Conservation (phyloP, 306 rosid species). For the Rosa multiflora region DNA sequence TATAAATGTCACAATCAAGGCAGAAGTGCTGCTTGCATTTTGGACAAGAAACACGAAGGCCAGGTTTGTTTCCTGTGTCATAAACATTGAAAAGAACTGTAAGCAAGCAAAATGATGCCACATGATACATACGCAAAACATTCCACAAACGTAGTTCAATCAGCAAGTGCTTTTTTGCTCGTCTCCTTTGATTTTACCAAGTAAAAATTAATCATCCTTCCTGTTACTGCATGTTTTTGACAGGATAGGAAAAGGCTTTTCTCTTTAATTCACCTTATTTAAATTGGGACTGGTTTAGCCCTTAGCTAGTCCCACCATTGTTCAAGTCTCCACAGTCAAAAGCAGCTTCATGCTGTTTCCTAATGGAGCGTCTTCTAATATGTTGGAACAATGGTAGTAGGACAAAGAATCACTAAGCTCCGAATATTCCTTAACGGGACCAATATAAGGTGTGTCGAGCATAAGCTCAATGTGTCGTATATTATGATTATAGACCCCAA, state of each 20-base stretch:
- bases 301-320: background rate
- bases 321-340: background rate
- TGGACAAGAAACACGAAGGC: constrained; percentile 73
- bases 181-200: background rate
- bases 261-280: background rate
- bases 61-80: constrained; percentile 69
- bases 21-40: constrained; percentile 87
- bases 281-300: background rate
- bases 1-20: constrained; percentile 87
- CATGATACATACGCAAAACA: background rate
- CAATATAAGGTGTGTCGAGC: background rate
- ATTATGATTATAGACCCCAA: background rate
- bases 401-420: background rate
- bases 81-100: constrained; percentile 17
- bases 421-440: constrained; percentile 5
- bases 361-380: background rate
- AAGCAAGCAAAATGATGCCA: constrained; percentile 6
- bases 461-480: background rate
- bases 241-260: background rate
- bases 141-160: background rate
- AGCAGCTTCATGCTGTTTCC: background rate
- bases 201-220: background rate
- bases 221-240: background rate
- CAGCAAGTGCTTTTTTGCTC: background rate
- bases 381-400: background rate